A percentile compares a stretch with the other conserved stretches of the same genome.
phyloP scores from a whole-genome alignment of 2,329 filamentous ascomycete species.

The Colletotrichum sp. region DNA sequence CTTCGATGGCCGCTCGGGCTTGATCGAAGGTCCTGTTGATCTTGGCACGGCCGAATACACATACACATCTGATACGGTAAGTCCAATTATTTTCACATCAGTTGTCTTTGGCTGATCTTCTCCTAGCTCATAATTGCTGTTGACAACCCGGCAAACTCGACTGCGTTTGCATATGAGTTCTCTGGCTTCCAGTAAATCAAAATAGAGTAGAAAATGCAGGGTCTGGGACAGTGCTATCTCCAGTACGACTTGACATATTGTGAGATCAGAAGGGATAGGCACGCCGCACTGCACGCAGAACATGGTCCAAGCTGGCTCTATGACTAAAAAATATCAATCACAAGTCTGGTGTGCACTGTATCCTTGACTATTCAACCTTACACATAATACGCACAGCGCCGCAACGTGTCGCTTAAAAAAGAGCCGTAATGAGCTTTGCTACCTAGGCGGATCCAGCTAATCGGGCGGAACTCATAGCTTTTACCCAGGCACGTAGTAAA shows the following conservation, averaged over 20 bases:
- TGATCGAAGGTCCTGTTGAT: neutral
- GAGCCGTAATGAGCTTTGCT: neutral
- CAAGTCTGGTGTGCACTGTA: neutral
- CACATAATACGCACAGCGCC: neutral
- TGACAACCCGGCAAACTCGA: neutral
- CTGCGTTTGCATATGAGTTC: neutral
- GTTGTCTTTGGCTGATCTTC: neutral
- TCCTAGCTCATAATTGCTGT: neutral
- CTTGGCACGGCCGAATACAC: neutral
- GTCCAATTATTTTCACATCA: neutral
- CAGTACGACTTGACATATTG: neutral
- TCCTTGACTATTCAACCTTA: neutral
- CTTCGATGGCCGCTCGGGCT: neutral
- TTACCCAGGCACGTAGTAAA: rapidly evolving
- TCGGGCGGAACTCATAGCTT: too few relatives aligned
- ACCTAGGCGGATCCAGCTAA: too few relatives aligned
- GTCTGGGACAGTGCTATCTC: neutral
- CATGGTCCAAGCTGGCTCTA: neutral
- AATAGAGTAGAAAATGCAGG: neutral
- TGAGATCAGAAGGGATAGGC: neutral
- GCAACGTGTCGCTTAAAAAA: neutral
- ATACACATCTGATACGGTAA: neutral
- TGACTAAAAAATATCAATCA: neutral
- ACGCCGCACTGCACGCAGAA: neutral
- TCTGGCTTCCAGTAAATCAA: neutral